Conservation (phyloP, 257 asterid species). For the Thymus mandschuricus region DNA sequence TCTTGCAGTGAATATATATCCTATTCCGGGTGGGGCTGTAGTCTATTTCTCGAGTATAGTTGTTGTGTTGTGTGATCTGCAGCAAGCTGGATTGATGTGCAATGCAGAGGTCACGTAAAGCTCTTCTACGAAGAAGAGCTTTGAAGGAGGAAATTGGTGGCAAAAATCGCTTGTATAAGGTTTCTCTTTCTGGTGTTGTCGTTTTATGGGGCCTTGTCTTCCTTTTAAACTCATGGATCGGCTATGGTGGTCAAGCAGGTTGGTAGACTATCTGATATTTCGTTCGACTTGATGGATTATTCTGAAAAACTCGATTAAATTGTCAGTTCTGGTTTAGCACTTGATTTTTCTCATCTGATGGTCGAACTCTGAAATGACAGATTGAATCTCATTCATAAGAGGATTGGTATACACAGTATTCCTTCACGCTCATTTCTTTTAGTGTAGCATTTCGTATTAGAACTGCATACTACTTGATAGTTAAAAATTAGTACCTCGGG, state of each 20-base stretch:
- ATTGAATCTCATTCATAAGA: too few species aligned
- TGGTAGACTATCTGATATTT: conserved; percentile 31
- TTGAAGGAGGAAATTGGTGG: conserved; percentile 57
- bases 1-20: neutral
- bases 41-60: conserved; percentile 16
- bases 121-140: conserved; percentile 94
- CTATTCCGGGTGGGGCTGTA: conserved; percentile 30
- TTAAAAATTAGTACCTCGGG: neutral
- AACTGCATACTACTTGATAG: conserved; percentile 1
- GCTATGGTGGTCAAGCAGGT: conserved; percentile 78
- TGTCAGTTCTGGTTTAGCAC: too few species aligned
- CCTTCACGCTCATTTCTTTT: too few species aligned
- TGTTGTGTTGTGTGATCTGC: conserved; percentile 34
- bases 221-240: conserved; percentile 74
- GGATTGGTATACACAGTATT: too few species aligned
- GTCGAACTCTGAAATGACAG: too few species aligned
- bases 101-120: conserved; percentile 95
- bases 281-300: neutral
- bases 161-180: conserved; percentile 56
- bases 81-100: conserved; percentile 65
- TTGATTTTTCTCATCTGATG: too few species aligned
- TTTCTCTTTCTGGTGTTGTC: conserved; percentile 63
- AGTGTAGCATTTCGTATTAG: neutral
- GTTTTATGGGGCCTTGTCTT: conserved; percentile 79
- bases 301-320: neutral